These are phyloP conservation scores for Melanomma pulvis-pyrius DNA, from an alignment of 495 filamentous ascomycete genomes.

Conservation along the genomic window DNA sequence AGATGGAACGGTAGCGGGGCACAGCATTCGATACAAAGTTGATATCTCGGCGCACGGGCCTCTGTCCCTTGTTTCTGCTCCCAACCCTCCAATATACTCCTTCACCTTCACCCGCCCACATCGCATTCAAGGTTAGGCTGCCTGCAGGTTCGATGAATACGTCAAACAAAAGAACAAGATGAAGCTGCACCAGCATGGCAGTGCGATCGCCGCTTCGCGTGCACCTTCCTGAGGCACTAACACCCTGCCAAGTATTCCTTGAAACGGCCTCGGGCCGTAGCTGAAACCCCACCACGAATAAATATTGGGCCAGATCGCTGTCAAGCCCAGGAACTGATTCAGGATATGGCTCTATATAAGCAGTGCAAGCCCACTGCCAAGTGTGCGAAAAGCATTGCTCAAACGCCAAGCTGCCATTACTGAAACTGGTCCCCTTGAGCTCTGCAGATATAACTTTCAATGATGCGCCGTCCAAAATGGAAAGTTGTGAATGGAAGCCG, in stretches of 20 bases:
- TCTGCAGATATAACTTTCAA: background rate
- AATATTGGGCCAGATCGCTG: constrained; percentile 1
- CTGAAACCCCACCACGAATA: background rate
- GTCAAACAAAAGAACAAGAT: background rate
- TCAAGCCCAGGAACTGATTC: background rate
- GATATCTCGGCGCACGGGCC: background rate
- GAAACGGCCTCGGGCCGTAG: background rate
- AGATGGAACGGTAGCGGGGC: background rate
- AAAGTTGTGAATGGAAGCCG: constrained; percentile 6
- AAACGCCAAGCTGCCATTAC: background rate
- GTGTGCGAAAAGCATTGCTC: background rate
- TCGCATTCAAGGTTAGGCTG: background rate
- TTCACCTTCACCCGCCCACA: background rate
- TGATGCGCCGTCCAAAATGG: background rate
- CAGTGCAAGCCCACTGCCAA: background rate
- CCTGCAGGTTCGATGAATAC: background rate
- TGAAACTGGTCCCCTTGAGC: constrained; percentile 8
- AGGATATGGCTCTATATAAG: background rate
- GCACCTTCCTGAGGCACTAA: background rate
- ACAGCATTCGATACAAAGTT: background rate
- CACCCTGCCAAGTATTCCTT: background rate
- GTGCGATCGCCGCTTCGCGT: background rate
- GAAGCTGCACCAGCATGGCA: background rate
- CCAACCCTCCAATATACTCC: background rate
- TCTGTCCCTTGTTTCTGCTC: background rate